phyloP scores from a whole-genome alignment of 495 filamentous ascomycete genomes.

The Mycothermus thermophilus region DNA sequence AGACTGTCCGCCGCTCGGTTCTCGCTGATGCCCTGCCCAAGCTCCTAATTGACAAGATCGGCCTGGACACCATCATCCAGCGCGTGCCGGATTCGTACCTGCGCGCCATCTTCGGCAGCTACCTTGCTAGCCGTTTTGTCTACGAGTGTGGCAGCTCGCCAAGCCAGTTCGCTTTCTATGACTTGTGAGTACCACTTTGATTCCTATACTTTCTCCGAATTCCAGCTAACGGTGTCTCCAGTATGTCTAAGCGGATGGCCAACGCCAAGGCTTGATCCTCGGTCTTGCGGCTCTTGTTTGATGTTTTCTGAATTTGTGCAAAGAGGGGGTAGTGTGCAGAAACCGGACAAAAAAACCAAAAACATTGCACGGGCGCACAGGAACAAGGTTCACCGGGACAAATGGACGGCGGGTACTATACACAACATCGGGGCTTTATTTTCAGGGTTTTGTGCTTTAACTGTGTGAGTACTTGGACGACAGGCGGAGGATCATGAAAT shows the following conservation, averaged over 20 bases:
- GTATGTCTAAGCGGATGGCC: conserved; percentile 37
- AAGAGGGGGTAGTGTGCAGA: no score
- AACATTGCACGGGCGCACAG: no score
- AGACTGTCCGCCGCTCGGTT: conserved; percentile 60
- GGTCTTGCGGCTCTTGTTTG: no score
- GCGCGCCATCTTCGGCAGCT: conserved; percentile 88
- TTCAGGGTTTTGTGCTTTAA: no score
- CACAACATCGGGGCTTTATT: no score
- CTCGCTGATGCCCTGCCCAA: conserved; percentile 76
- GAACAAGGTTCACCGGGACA: no score
- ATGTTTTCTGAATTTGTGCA: no score
- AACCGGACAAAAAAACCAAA: no score
- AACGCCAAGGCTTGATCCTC: conserved; percentile 17
- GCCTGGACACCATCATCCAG: conserved; percentile 70
- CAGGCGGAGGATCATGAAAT: no score
- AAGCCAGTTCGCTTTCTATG: conserved; percentile 96
- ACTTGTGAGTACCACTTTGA: conserved; percentile 57
- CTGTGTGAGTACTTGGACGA: no score
- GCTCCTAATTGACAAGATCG: conserved; percentile 75
- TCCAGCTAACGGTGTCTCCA: conserved; percentile 18
- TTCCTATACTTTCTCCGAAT: not conserved
- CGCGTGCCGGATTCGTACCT: conserved; percentile 88
- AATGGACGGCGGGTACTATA: no score
- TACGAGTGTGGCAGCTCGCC: conserved; percentile 87
- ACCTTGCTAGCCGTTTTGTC: conserved; percentile 86